These are phyloP conservation scores for Athelia psychrophila DNA, from an alignment of 1,284 basidiomycete species.

Conservation along the genomic window DNA sequence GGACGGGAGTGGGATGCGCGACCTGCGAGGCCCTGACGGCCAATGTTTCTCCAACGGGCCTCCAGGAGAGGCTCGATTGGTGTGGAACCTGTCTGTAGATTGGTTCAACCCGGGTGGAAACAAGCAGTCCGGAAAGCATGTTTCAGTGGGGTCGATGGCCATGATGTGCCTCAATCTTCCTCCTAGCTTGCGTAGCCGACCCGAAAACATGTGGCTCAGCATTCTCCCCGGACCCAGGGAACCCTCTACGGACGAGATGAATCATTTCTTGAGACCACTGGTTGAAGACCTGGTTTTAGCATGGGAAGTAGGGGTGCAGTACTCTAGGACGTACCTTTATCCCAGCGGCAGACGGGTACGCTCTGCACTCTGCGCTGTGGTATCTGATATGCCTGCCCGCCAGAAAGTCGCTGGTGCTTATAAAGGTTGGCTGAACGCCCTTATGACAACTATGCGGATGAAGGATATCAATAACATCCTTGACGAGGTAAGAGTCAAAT, in stretches of 20 bases:
- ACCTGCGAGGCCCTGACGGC: neutral
- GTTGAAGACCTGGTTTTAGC: conserved; percentile 26
- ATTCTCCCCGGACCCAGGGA: conserved; percentile 32
- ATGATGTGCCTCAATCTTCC: conserved; percentile 29
- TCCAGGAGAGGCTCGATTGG: conserved; percentile 12
- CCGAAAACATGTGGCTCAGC: conserved; percentile 23
- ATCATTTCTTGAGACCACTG: conserved; percentile 31
- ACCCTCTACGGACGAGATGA: conserved; percentile 28
- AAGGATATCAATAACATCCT: conserved; percentile 15
- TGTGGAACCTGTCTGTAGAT: conserved; percentile 30
- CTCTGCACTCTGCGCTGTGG: conserved; percentile 20
- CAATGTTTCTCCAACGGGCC: neutral
- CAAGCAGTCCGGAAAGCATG: conserved; percentile 24
- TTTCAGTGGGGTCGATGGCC: conserved; percentile 28
- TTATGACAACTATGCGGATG: too few species aligned
- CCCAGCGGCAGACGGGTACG: conserved; percentile 21
- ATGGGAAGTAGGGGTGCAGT: conserved; percentile 28
- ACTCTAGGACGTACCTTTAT: conserved; percentile 20
- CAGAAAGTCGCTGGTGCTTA: conserved; percentile 18
- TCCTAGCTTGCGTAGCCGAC: conserved; percentile 17
- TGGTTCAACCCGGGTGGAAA: conserved; percentile 36
- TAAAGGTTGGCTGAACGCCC: too few species aligned
- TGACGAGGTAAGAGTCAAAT: conserved; percentile 6
- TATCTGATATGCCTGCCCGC: conserved; percentile 31
- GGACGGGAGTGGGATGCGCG: neutral